phyloP scores from a whole-genome alignment of 805 yeast genomes.

The Candida andamanensis region DNA sequence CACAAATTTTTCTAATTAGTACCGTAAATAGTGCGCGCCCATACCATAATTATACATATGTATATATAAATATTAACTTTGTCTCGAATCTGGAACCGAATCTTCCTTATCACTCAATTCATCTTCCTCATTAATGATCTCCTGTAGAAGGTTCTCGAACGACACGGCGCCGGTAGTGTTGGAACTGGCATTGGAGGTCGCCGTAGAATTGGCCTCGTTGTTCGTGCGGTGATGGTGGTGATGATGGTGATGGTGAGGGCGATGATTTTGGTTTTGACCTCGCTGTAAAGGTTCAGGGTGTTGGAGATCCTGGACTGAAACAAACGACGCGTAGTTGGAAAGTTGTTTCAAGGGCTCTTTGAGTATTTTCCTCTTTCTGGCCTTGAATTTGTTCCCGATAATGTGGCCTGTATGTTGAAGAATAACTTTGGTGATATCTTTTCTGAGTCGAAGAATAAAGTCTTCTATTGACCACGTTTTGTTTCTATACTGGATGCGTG shows the following conservation, averaged over 20 bases:
- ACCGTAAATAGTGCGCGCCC: not conserved
- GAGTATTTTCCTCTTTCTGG: conserved; percentile 24
- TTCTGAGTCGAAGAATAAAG: conserved; percentile 55
- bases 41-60: conserved; percentile 1
- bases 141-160: conserved; percentile 14
- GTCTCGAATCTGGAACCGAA: too few relatives aligned
- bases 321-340: conserved; percentile 31
- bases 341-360: conserved; percentile 36
- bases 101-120: too few relatives aligned
- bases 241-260: conserved; percentile 6
- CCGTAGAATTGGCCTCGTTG: conserved; percentile 1
- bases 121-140: conserved; percentile 14
- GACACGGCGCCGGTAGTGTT: conserved; percentile 1
- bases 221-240: conserved; percentile 9
- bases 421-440: conserved; percentile 53
- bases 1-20: not conserved
- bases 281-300: not conserved
- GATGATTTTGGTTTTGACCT: conserved; percentile 3
- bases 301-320: conserved; percentile 37
- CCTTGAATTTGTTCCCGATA: conserved; percentile 65
- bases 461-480: conserved; percentile 65
- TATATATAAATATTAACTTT: not conserved
- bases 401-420: conserved; percentile 70
- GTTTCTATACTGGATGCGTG: conserved; percentile 44
- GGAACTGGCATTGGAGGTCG: not conserved